These are phyloP conservation scores for Cajanus cajan DNA, from an alignment of 306 rosid species.

Conservation along the genomic window DNA sequence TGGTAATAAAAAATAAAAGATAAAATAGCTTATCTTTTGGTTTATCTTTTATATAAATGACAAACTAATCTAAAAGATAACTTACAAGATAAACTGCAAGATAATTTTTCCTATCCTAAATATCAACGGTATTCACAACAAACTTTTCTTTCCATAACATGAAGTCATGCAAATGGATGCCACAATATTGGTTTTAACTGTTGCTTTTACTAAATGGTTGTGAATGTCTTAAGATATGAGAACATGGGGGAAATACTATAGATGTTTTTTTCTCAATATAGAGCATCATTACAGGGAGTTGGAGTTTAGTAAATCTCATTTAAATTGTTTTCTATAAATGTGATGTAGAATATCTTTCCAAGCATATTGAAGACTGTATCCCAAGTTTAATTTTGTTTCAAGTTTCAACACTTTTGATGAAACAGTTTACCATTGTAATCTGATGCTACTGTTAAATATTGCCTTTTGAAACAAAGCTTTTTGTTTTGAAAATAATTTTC, in stretches of 20 bases:
- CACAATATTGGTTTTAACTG: neutral
- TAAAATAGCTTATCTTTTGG: too few relatives aligned
- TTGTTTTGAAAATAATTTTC: constrained; percentile 3
- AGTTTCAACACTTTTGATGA: neutral
- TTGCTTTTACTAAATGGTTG: neutral
- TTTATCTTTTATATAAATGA: too few relatives aligned
- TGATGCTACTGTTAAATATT: neutral
- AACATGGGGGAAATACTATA: neutral
- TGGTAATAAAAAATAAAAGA: too few relatives aligned
- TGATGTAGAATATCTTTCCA: neutral
- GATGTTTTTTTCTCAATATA: neutral
- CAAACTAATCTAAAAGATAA: too few relatives aligned
- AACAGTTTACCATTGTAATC: neutral
- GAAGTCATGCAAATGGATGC: neutral
- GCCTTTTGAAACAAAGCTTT: constrained; percentile 9
- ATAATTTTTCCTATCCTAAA: too few relatives aligned
- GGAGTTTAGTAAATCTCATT: neutral
- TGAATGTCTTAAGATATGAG: neutral
- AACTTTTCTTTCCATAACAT: constrained; percentile 4
- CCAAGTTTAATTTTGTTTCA: neutral
- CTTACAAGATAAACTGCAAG: too few relatives aligned
- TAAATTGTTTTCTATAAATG: neutral
- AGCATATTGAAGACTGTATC: neutral
- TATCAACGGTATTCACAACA: too few relatives aligned
- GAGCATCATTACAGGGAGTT: neutral